These are phyloP conservation scores for Begonia loranthoides DNA, from an alignment of 306 rosid genomes.

Conservation along the genomic window DNA sequence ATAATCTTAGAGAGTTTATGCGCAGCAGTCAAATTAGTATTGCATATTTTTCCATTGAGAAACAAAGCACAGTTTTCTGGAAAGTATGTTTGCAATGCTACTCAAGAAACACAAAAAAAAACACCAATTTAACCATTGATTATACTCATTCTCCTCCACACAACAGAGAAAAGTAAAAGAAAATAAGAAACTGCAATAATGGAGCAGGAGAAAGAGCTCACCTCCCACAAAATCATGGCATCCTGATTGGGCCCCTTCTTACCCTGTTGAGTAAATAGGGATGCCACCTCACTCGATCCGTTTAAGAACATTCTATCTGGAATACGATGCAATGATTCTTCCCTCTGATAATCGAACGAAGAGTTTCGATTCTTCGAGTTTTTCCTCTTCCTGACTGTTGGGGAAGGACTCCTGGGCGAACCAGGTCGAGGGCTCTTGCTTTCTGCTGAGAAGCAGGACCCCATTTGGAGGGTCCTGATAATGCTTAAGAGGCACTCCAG, in stretches of 20 bases:
- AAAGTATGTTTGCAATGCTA: no score
- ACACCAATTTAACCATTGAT: not conserved
- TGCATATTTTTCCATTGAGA: no score
- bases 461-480: conserved; percentile 9
- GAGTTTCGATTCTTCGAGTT: conserved; percentile 28
- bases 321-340: conserved; percentile 62
- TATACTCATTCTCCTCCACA: not conserved
- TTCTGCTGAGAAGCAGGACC: conserved; percentile 24
- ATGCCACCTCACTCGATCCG: conserved; percentile 57
- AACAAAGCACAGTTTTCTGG: no score
- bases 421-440: conserved; percentile 69
- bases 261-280: conserved; percentile 85
- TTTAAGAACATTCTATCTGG: conserved; percentile 68
- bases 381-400: conserved; percentile 23
- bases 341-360: conserved; percentile 56
- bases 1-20: no score
- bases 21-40: no score
- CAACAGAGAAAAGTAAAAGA: not conserved
- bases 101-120: no score
- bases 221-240: conserved; percentile 99
- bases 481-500: conserved; percentile 4
- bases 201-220: conserved; percentile 17
- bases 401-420: conserved; percentile 30
- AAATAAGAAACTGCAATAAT: not conserved
- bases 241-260: conserved; percentile 94